Percentiles rank a stretch among this genome's conserved stretches.
Evolutionary conservation across 192 early-diverging fungal genomes (phyloP).

Genomic region (Entomortierella beljakovae): DNA sequence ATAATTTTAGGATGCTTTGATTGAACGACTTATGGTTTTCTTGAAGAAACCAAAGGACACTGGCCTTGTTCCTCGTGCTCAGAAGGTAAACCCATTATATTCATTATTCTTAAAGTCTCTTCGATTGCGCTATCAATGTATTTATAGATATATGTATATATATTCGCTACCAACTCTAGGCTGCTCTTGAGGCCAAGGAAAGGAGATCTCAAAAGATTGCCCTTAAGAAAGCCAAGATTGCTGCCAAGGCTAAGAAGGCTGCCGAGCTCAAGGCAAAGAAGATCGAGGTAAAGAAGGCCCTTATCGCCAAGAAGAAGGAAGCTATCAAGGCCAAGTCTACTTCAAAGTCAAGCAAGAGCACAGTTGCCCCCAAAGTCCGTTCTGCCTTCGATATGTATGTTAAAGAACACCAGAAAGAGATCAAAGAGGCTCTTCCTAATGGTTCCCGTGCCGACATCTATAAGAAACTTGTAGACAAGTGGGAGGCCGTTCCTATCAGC

Average conservation of each 20-base stretch:
- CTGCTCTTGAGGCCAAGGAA: conserved; percentile 47
- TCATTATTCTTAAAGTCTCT: background rate
- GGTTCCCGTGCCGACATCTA: conserved; percentile 44
- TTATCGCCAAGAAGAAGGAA: conserved; percentile 33
- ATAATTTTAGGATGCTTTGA: conserved; percentile 40
- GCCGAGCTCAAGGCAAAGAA: conserved; percentile 43
- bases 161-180: conserved; percentile 17
- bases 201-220: conserved; percentile 42
- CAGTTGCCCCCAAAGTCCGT: conserved; percentile 30
- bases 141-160: no score
- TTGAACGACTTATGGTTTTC: conserved; percentile 46
- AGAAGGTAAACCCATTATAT: conserved; percentile 22
- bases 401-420: conserved; percentile 47
- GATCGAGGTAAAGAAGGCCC: conserved; percentile 29
- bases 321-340: conserved; percentile 20
- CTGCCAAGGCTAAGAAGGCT: conserved; percentile 46
- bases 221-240: conserved; percentile 46
- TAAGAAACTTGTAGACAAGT: conserved; percentile 51
- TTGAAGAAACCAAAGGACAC: conserved; percentile 53
- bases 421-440: conserved; percentile 36
- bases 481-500: conserved; percentile 28
- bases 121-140: no score
- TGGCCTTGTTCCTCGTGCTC: conserved; percentile 45
- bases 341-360: background rate
- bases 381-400: conserved; percentile 52